Evolutionary conservation across 2,329 filamentous ascomycete species (phyloP), one percentile per base, ranked within the genome.

Genomic region (Ophiostoma quercus): DNA sequence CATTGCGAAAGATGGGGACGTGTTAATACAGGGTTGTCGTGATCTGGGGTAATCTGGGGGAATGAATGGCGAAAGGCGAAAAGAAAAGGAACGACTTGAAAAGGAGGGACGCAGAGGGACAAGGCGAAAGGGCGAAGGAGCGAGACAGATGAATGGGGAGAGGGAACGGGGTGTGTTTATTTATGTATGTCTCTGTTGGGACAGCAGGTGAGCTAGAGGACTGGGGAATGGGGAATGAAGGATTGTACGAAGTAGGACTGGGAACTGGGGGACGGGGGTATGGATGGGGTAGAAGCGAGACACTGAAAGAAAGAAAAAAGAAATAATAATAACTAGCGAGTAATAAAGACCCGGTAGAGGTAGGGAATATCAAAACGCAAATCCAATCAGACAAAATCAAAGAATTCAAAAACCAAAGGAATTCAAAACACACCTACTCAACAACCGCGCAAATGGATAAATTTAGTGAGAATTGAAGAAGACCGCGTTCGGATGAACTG

Each of bases 111-210:
- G 19, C 57, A 34, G 25, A 34, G 29, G 32, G 29, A 39, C 29
- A 25, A n/a, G 9, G 34, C 9, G 62, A 65, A 22, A 65, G 62
- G 5, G 62, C 19, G 32, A 65, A 34, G 39, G 9, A 16, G 62
- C 62, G 32, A 65, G 62, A 65, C 16, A 65, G n/a, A 32, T 29
- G n/a, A 41, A n/a, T 8, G 29, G 22, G 32, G 19, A 66, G 43
- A 63, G 29, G 60, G 60, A 37, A 57, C 25, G 62, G 34, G 9
- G 67, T 37, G n/a, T 67, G 69, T 68, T 70, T 70, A 70, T 62
- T 70, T 70, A 70, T 62, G 57, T 65, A 65, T 63, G 60, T 63
- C 60, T 63, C 60, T 63, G 32, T 39, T n/a, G 60, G 29, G 60
- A 37, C 51, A 29, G 7, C 16, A 29, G 16, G 7, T 34, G 25